Base-by-base conservation (phyloP, 495 filamentous ascomycete species). In the Daldinia concentrica region DNA sequence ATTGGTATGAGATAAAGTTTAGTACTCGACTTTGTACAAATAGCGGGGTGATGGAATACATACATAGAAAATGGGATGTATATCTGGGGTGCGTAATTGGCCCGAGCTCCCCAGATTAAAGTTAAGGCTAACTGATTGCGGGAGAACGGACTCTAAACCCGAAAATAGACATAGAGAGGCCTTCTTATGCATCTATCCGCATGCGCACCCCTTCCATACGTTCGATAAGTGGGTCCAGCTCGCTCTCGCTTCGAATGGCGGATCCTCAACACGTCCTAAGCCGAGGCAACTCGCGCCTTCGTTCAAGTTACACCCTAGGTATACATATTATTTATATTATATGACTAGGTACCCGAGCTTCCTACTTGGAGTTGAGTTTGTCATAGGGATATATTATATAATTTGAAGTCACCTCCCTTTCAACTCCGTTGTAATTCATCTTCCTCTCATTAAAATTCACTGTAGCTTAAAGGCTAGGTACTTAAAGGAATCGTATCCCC, bases 71-170 rank as follows among this genome's bases (percentile, higher is more conserved):
- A 69, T 66, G 22, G 17, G 4, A 69, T 73, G 17, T 7, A 69
- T 73, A 62, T 72, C 69, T 29, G 36, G 27, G 36, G 43, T 68
- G 62, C 65, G 70, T 68, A 73, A 73, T 73, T 73, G 70, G 65
- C 37, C 70, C 24, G 48, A 68, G 65, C 70, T 68, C 59, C n/a
- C 24, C 14, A 51, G 32, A 19, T 17, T 14, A n/a, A 15, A 22
- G 17, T 22, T 6, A 0, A 17, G 14, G 15, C 68, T 71, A 66
- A 60, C 52, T 7, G 4, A 50, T 56, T 65, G 68, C 68, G 68
- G 43, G 43, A 22, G 3, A 14, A 9, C 6, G 19, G 19, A 48
- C 43, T 48, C 17, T 48, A 48, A 48, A 48, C 0, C 58, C 50
- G 50, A 54, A 54, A 54, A 30, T 30, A 30, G 50, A 54, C 6